Evolutionary conservation across 345 rosid species (phyloP), one percentile per base, ranked within the genome.

Genomic region (Aquilaria yunnanensis): DNA sequence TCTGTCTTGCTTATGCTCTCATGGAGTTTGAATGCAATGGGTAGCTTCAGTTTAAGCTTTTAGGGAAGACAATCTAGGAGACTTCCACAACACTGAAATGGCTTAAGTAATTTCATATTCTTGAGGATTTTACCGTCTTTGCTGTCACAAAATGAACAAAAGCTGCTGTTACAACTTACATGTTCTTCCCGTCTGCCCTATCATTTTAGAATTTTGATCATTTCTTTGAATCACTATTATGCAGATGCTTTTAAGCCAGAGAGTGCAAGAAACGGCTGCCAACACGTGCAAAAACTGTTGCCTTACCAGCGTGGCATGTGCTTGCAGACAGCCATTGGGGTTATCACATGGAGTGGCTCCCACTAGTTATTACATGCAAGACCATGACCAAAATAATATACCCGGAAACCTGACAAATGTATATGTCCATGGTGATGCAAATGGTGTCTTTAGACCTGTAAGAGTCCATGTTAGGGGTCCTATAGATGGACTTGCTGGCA

Each of bases 401-500:
- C 68, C 82, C 31, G 80, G 80, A 57, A 80, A 77, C 69, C 69
- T 83, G 69, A 87, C 85, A 62, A 84, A 80, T 76, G 80, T 75
- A 59, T 88, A 83, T 70, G 83, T 84, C 65, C 97, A 83, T 75
- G 85, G 82, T 10, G 92, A 83, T 61, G 92, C 85, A 56, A 88
- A 69, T 74, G 91, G 92, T 67, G 67, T 73, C 49, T 81, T 82
- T 77, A 88, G 90, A 79, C 96, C 97, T 59, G 97, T 90, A 9
- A 77, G 94, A 70, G 90, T 90, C 55, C 96, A 83, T 75, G 92
- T 87, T 63, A 84, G 93, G 85, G 96, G 96, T 55, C 86, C 83
- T 69, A 83, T 76, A 63, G 98, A 93, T 77, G 98, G 98, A 61
- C 97, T 93, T 77, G 98, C 98, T 1, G 98, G 94, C 67, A 87